Evolutionary conservation across 1,284 basidiomycete species (phyloP), one percentile per base, ranked within the genome.

Genomic region (Tilletia walkeri): DNA sequence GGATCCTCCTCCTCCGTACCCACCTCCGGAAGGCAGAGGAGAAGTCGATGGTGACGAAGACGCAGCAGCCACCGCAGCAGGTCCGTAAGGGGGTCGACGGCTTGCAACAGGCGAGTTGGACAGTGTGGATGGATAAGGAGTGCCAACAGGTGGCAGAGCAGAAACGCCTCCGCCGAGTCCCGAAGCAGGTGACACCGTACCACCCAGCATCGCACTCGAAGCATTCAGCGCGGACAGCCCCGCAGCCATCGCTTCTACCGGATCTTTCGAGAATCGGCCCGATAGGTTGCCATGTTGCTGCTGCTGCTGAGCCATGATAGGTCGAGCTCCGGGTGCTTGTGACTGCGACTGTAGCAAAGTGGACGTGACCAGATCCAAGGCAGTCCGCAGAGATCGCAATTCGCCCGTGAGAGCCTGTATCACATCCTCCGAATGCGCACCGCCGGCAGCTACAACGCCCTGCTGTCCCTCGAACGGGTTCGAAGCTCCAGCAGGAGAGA

Each of bases 331-430:
- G 12, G 16, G 50, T 10, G 12, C 50, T 53, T 53, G 50, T 24
- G 50, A 18, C 16, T 53, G 50, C 7, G 41, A n/a, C 34, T 56
- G 54, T 4, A 63, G 59, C 3, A 63, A 36, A 20, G 59, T 63
- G 4, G 59, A 63, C 18, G 59, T 63, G 59, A 63, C 59, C 4
- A 63, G 16, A 39, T 63, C 59, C 4, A 63, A 36, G 6, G 59
- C 59, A 14, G 59, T 36, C 10, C 59, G 59, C 34, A 63, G n/a
- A 6, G 59, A 63, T 4, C 59, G 59, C 59, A 63, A 39, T 38
- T 63, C 59, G 59, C 59, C 59, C 59, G 59, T 41, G 3, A 63
- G 59, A 38, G 59, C 34, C 34, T 38, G 30, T 18, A 63, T 63
- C 16, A 63, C 59, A 16, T 63, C 59, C 36, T 63, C 59, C 16